Conservation (phyloP, 345 rosid genomes). For the Brassica cretica region DNA sequence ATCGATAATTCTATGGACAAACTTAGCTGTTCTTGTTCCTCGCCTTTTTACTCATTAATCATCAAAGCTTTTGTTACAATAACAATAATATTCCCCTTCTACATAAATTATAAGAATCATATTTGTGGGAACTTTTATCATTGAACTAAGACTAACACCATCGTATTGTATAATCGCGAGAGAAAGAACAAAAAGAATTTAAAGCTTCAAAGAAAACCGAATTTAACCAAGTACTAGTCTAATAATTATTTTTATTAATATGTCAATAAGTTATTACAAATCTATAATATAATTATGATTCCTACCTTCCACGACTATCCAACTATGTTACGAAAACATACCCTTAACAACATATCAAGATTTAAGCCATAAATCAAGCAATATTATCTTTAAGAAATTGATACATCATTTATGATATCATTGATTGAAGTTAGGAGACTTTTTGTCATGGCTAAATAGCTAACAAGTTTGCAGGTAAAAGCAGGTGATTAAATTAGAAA, state of each 20-base stretch:
- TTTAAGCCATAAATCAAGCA: background rate
- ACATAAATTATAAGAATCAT: background rate
- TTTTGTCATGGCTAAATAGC: background rate
- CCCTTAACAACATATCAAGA: background rate
- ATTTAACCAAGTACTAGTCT: background rate
- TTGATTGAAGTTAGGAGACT: background rate
- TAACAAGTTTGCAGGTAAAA: background rate
- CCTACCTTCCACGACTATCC: background rate
- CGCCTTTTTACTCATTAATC: constrained; percentile 29
- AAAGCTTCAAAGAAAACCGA: background rate
- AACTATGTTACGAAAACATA: background rate
- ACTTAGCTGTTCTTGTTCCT: constrained; percentile 35
- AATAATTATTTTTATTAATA: background rate
- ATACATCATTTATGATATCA: background rate
- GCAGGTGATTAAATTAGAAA: background rate
- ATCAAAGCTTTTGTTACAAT: constrained; percentile 11
- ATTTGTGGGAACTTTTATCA: background rate
- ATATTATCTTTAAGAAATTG: background rate
- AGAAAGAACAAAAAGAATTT: background rate
- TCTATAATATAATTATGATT: background rate
- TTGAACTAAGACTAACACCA: background rate
- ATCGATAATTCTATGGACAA: constrained; percentile 17
- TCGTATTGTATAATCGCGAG: background rate
- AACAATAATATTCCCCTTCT: constrained; percentile 18
- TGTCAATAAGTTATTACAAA: background rate